These are phyloP conservation scores for Leptomonas seymouri DNA, from an alignment of 208 protist species.

Conservation along the genomic window DNA sequence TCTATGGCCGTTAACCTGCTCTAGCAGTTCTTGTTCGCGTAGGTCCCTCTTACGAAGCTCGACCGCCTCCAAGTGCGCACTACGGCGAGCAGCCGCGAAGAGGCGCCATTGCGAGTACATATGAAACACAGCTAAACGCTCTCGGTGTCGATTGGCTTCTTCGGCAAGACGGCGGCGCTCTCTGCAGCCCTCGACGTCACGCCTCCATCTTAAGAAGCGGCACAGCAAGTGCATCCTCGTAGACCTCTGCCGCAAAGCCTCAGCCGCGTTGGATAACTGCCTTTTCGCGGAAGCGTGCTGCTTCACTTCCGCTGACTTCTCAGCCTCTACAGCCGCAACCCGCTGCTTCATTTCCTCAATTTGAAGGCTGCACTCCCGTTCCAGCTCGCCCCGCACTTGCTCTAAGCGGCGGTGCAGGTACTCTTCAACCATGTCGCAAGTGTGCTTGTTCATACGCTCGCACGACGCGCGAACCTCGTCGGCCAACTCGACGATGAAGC, in stretches of 20 bases:
- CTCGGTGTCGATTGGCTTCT: constrained; percentile 8
- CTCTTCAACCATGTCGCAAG: constrained; percentile 63
- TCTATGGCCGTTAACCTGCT: constrained; percentile 42
- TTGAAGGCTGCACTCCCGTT: constrained; percentile 6
- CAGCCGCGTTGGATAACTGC: constrained; percentile 5
- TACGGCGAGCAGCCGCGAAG: constrained; percentile 43
- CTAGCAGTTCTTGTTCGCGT: constrained; percentile 49
- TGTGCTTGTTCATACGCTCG: constrained; percentile 28
- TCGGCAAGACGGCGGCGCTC: constrained; percentile 18
- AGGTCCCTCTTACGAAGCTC: constrained; percentile 30
- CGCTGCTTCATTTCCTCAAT: constrained; percentile 5
- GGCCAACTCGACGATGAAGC: constrained; percentile 53
- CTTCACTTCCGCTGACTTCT: neutral
- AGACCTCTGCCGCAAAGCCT: constrained; percentile 8
- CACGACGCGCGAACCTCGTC: constrained; percentile 25
- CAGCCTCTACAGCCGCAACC: neutral
- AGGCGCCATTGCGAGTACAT: constrained; percentile 65
- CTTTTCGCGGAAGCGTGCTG: constrained; percentile 5
- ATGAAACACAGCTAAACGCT: constrained; percentile 27
- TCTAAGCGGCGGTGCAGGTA: constrained; percentile 49
- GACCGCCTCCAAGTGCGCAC: constrained; percentile 29
- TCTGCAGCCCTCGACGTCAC: constrained; percentile 28
- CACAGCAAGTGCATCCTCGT: neutral
- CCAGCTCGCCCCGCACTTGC: constrained; percentile 16
- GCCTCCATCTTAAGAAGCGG: constrained; percentile 43